A percentile compares a stretch with the other conserved stretches of the same genome.
Conservation (phyloP, 257 asterid species). For the Cinchona pubescens region DNA sequence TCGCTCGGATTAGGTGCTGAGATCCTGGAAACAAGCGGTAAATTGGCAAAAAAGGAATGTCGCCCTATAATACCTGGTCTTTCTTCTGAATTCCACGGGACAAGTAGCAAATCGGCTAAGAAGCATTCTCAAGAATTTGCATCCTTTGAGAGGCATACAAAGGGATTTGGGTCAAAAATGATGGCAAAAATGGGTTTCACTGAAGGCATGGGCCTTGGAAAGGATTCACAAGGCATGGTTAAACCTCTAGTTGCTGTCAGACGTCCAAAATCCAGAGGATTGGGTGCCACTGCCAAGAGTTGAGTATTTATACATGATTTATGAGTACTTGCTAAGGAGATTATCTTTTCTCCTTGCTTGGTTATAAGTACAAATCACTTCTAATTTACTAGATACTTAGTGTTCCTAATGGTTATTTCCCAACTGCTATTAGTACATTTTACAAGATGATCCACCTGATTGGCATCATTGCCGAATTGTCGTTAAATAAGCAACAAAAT, state of each 20-base stretch:
- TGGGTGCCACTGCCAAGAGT: constrained; percentile 62
- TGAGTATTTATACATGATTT: constrained; percentile 18
- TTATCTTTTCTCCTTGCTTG: constrained; percentile 5
- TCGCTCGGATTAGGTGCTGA: constrained; percentile 92
- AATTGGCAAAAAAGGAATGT: constrained; percentile 17
- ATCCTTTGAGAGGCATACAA: constrained; percentile 82
- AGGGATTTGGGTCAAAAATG: constrained; percentile 90
- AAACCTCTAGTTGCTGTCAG: constrained; percentile 68
- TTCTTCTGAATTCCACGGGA: constrained; percentile 20
- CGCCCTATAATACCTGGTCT: constrained; percentile 21
- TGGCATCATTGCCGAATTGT: no score
- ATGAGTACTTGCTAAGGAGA: constrained; percentile 8
- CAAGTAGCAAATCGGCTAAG: constrained; percentile 31
- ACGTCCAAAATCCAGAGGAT: constrained; percentile 69
- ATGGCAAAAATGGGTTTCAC: constrained; percentile 93
- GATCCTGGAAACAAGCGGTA: constrained; percentile 47
- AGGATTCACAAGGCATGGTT: constrained; percentile 78
- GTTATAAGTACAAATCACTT: neutral
- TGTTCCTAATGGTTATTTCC: neutral
- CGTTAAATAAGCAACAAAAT: no score
- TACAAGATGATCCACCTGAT: no score
- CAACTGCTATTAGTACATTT: no score
- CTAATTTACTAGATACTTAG: neutral
- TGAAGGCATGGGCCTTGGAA: constrained; percentile 84
- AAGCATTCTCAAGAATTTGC: constrained; percentile 43